These are phyloP conservation scores for Penicillium decumbens DNA, from an alignment of 2,329 filamentous ascomycete genomes.

Conservation along the genomic window DNA sequence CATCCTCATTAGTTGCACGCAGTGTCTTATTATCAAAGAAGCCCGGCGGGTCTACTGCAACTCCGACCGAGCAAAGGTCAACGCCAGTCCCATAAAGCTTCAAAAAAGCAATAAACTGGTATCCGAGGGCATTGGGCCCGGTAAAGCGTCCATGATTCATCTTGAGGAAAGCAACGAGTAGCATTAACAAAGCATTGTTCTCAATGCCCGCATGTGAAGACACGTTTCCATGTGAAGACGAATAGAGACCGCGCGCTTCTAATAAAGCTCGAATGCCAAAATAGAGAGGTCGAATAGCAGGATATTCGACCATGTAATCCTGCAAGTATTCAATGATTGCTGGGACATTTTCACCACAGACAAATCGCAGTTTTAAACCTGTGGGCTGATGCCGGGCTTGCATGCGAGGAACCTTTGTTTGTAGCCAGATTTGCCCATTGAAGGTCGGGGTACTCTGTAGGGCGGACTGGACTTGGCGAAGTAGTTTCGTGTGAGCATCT, in stretches of 20 bases:
- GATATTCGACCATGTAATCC: slow-evolving; percentile 48
- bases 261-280: slow-evolving; percentile 49
- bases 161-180: slow-evolving; percentile 53
- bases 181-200: slow-evolving; percentile 54
- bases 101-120: slow-evolving; percentile 48
- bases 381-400: slow-evolving; percentile 43
- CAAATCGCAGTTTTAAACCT: slow-evolving; percentile 51
- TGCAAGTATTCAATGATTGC: slow-evolving; percentile 43
- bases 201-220: slow-evolving; percentile 38
- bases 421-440: slow-evolving; percentile 13
- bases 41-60: slow-evolving; percentile 48
- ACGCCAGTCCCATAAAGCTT: slow-evolving; percentile 46
- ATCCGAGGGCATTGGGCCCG: slow-evolving; percentile 32
- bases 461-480: slow-evolving; percentile 21
- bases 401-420: slow-evolving; percentile 31
- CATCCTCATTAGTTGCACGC: slow-evolving; percentile 3
- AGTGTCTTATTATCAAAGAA: slow-evolving; percentile 36
- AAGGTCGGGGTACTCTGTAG: slow-evolving; percentile 24
- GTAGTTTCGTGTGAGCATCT: slow-evolving; percentile 20
- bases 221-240: slow-evolving; percentile 16
- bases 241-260: slow-evolving; percentile 47
- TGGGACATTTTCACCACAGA: slow-evolving; percentile 41
- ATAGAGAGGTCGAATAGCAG: slow-evolving; percentile 49
- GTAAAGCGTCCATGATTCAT: slow-evolving; percentile 36
- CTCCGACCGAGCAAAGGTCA: slow-evolving; percentile 44